Evolutionary conservation across 306 rosid genomes (phyloP).

Genomic region (Echinosophora koreensis): DNA sequence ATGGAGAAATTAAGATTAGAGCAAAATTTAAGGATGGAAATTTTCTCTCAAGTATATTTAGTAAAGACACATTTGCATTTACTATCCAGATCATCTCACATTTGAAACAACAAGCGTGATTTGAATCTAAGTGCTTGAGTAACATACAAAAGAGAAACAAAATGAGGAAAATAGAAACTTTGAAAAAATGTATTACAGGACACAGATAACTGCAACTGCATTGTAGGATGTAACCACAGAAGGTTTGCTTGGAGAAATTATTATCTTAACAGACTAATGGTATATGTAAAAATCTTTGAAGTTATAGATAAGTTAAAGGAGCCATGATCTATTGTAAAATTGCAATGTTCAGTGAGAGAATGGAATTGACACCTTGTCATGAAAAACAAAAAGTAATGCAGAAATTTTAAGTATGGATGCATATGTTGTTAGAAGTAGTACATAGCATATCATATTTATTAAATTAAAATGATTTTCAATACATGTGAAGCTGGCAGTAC

Average conservation of each 20-base stretch:
- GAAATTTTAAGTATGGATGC: background rate
- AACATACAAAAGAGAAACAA: background rate
- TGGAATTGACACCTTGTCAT: constrained; percentile 2
- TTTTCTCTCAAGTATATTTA: background rate
- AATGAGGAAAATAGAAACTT: background rate
- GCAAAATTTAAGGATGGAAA: background rate
- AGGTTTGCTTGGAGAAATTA: background rate
- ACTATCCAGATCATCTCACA: background rate
- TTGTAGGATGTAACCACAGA: background rate
- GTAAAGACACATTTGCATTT: background rate
- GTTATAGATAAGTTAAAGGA: background rate
- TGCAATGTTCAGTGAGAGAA: background rate
- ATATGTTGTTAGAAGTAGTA: background rate
- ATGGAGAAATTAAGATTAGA: background rate
- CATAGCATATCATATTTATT: background rate
- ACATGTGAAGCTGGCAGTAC: background rate
- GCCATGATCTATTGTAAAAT: background rate
- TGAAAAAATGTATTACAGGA: background rate
- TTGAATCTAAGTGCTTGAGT: background rate
- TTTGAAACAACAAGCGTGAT: background rate
- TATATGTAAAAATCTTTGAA: background rate
- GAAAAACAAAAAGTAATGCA: background rate
- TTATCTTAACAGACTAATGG: too few species aligned
- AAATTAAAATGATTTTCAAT: background rate
- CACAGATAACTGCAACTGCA: background rate